phyloP scores from a whole-genome alignment of 2,329 filamentous ascomycete genomes.

The Calonectria pauciramosa region DNA sequence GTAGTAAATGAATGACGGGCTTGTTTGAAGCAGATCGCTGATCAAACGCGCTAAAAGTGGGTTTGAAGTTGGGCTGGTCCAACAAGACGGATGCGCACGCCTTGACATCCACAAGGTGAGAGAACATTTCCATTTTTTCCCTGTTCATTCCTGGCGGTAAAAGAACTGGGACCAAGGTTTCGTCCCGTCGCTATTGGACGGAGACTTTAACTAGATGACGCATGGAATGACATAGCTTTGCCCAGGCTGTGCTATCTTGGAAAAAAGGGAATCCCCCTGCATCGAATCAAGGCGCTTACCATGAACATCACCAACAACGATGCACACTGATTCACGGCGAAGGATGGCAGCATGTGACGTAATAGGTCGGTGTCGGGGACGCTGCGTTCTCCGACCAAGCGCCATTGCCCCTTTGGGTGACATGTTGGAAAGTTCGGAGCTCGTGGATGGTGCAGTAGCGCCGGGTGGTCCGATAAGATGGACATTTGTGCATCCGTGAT shows the following conservation, averaged over 20 bases:
- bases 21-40: conserved; percentile 36
- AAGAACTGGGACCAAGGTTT: neutral
- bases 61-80: conserved; percentile 1
- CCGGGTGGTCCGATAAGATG: conserved; percentile 35
- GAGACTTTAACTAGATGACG: conserved; percentile 16
- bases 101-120: neutral
- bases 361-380: conserved; percentile 27
- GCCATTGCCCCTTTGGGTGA: conserved; percentile 34
- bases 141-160: conserved; percentile 6
- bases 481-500: conserved; percentile 25
- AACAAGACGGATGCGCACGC: neutral
- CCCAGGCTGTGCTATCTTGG: neutral
- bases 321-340: conserved; percentile 2
- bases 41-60: conserved; percentile 32
- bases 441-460: conserved; percentile 30
- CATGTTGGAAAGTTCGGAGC: conserved; percentile 28
- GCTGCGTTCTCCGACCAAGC: conserved; percentile 10
- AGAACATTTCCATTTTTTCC: neutral
- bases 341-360: conserved; percentile 35
- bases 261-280: neutral
- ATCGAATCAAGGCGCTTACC: neutral
- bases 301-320: neutral
- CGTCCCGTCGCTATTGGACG: neutral
- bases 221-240: neutral
- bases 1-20: conserved; percentile 30